These are phyloP conservation scores for Neonectria magnoliae DNA, from an alignment of 2,329 filamentous ascomycete species.

Conservation along the genomic window DNA sequence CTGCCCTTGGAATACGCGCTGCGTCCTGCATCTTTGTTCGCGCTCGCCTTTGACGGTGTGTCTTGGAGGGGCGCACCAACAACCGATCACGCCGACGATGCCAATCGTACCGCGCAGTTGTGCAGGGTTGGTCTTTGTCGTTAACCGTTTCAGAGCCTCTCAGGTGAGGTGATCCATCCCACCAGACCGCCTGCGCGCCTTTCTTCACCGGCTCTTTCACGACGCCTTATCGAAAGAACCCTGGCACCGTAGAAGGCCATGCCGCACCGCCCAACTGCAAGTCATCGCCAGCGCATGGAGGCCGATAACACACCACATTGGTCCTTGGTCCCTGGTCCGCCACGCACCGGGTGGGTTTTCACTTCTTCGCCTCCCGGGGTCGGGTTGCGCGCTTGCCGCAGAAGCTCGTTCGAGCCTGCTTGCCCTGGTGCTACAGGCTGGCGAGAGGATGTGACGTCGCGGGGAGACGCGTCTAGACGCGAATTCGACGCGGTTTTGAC, in stretches of 20 bases:
- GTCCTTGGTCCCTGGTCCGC: background rate
- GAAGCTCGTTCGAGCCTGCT: background rate
- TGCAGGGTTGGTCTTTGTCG: background rate
- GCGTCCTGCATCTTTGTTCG: background rate
- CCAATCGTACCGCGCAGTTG: background rate
- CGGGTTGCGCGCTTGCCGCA: constrained; percentile 18
- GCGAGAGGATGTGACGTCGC: constrained; percentile 14
- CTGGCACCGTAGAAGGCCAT: constrained; percentile 7
- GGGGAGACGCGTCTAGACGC: constrained; percentile 20
- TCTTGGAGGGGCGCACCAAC: background rate
- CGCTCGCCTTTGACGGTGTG: background rate
- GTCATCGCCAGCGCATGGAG: constrained; percentile 22
- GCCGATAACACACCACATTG: constrained; percentile 4
- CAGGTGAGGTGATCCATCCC: constrained; percentile 4
- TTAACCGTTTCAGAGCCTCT: constrained; percentile 15
- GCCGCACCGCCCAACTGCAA: constrained; percentile 17
- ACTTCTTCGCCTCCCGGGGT: too few species aligned
- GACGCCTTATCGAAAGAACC: constrained; percentile 12
- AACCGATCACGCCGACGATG: background rate
- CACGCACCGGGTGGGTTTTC: background rate
- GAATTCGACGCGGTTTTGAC: constrained; percentile 14
- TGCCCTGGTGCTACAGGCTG: background rate
- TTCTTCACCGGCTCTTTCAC: background rate
- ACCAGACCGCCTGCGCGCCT: background rate
- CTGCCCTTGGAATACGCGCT: constrained; percentile 1